These are phyloP conservation scores for Forsythia suspensa DNA, from an alignment of 257 asterid genomes.

Conservation along the genomic window DNA sequence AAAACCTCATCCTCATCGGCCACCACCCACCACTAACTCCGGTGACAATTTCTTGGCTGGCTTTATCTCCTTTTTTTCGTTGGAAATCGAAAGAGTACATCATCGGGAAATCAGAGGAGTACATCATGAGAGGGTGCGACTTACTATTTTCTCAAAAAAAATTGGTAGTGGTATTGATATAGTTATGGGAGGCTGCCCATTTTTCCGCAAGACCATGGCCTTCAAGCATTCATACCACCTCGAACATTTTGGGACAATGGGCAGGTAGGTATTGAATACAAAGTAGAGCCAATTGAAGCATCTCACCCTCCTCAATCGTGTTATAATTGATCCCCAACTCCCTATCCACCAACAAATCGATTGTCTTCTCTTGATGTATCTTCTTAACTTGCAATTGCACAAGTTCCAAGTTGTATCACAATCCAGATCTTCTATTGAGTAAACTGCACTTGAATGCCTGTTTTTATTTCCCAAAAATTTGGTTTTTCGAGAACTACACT, in stretches of 20 bases:
- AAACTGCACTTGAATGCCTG: neutral
- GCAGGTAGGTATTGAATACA: constrained; percentile 82
- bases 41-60: too few species aligned
- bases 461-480: neutral
- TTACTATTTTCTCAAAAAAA: constrained; percentile 33
- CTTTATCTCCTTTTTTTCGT: too few species aligned
- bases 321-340: constrained; percentile 70
- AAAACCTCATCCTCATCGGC: too few species aligned
- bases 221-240: constrained; percentile 88
- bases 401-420: neutral
- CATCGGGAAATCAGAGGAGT: constrained; percentile 44
- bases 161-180: constrained; percentile 27
- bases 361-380: constrained; percentile 66
- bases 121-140: constrained; percentile 28
- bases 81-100: too few species aligned
- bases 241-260: constrained; percentile 92
- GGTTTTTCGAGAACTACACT: neutral
- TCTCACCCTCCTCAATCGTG: constrained; percentile 76
- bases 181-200: constrained; percentile 87
- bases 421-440: neutral
- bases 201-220: constrained; percentile 95
- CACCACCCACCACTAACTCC: too few species aligned
- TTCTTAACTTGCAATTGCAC: constrained; percentile 63
- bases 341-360: constrained; percentile 65
- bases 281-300: constrained; percentile 94